Base-by-base conservation (phyloP, 192 early-diverging fungal genomes). In the Phycomyces nitens region DNA sequence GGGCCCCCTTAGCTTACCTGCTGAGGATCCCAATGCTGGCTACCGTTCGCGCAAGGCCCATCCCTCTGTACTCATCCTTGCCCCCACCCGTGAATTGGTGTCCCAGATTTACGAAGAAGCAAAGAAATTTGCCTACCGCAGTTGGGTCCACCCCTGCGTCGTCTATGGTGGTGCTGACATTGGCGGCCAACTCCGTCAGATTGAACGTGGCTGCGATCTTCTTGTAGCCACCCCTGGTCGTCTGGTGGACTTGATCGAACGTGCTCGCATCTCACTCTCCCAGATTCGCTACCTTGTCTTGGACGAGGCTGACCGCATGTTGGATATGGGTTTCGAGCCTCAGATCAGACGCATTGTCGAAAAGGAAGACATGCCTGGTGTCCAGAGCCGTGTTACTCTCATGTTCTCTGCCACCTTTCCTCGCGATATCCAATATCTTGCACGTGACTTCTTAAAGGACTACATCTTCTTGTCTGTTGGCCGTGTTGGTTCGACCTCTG, bases 341-440 rank as follows among this genome's bases (percentile, higher is more conserved):
- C 90, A 92, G 65, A 95, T 99, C 69, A 84, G 87, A 58, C 86
- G 89, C 56, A 94, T 99, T 72, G 86, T 96, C 42, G 86, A 83
- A 76, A 61, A 92, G 86, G 80, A 85, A 79, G 83, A 77, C 66
- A 92, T 76, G 86, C 87, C 76, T 62, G 81, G 80, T 38, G 85
- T 94, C 14, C 56, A 91, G 89, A 78, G 80, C 72, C 86, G 92
- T n/a, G 90, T 94, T 69, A 95, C 93, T 2, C 89, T 96, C 74
- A 97, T 96, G 94, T 96, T 94, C 76, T 87, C 85, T 14, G 95
- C 96, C 14, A 98, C 95, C 0, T 97, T 94, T 86, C 96, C 95
- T 18, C 77, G 84, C 52, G 83, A 88, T 23, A 92, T 97, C 64
- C 93, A 93, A 73, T 85, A 88, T 56, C 81, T 98, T 34, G 89